Evolutionary conservation across 257 asterid species (phyloP), one percentile per base, ranked within the genome.

Genomic region (Cruciata laevipes): DNA sequence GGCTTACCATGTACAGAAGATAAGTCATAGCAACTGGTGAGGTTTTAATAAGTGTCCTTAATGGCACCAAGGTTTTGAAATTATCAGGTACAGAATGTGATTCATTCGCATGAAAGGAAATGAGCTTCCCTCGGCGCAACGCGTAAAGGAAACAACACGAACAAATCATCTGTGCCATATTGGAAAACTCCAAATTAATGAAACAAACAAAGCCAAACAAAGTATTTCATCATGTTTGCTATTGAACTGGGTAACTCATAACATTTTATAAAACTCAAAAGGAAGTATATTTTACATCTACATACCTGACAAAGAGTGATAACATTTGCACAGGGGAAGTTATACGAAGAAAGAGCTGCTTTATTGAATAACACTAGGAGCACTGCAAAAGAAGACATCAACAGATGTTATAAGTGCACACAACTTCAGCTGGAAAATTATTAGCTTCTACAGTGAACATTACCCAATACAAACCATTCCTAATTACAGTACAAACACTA

Each of bases 321-420:
- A 73, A 91, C 95, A 73, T 87, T 87, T 63, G 92, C 96, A 77
- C 88, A 87, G 20, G 98, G 98, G 77, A 91, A 91, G 77, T 74
- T 81, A 73, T 85, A 91, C 24, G 91, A 87, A 70, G 98, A 91
- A 82, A 91, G 98, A 72, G 98, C 96, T 38, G 98, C 98, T 73
- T 91, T 91, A 75, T 91, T 91, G 95, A 91, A 91, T 83, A 91
- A 60, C 69, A 89, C 89, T 84, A 91, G 81, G 66, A 89, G 82
- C 82, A 91, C 98, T 89, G 91, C 90, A 84, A 78, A 80, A 75
- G 27, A 63, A 66, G 56, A 75, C 61, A 72, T 21, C 63, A 74
- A 20, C 52, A 60, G 49, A 38, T n/a, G 70, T 40, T 14, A 40
- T 65, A 47, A 66, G 66, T 25, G 56, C 18, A 21, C 24, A 42